These are phyloP conservation scores for Penicillium freii DNA, from an alignment of 2,329 filamentous ascomycete species.

Conservation along the genomic window DNA sequence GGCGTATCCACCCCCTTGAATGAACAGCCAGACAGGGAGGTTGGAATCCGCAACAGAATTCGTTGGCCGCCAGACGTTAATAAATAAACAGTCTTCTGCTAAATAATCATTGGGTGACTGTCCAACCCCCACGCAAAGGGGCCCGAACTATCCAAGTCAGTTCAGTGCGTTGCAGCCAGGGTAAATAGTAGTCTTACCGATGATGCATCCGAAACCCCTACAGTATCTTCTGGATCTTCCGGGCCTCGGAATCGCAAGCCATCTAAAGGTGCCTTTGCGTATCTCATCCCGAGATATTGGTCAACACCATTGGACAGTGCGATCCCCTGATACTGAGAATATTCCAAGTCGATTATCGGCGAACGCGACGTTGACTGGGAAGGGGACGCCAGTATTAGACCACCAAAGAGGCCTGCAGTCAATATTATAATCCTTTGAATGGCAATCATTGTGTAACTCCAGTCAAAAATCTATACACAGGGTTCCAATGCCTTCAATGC, in stretches of 20 bases:
- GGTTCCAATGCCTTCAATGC: background rate
- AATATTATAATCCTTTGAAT: background rate
- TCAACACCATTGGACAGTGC: slow-evolving; percentile 56
- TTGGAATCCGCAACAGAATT: slow-evolving; percentile 41
- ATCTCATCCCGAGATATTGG: slow-evolving; percentile 70
- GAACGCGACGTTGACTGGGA: background rate
- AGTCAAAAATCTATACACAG: too few species aligned
- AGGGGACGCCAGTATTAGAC: slow-evolving; percentile 6
- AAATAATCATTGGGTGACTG: slow-evolving; percentile 59
- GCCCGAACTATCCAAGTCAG: slow-evolving; percentile 22
- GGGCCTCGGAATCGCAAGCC: slow-evolving; percentile 64
- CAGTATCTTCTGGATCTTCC: slow-evolving; percentile 50
- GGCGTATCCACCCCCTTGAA: slow-evolving; percentile 61
- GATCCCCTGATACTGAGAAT: slow-evolving; percentile 62
- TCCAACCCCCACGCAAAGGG: slow-evolving; percentile 64
- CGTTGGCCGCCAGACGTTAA: slow-evolving; percentile 35
- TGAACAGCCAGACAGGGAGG: slow-evolving; percentile 61
- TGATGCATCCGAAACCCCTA: slow-evolving; percentile 50
- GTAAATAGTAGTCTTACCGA: slow-evolving; percentile 37
- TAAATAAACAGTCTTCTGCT: slow-evolving; percentile 34
- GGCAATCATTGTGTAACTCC: background rate
- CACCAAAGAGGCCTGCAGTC: slow-evolving; percentile 8
- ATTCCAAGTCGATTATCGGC: slow-evolving; percentile 57
- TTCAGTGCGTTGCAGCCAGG: background rate
- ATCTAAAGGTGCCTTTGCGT: slow-evolving; percentile 64